Evolutionary conservation across 2,329 filamentous ascomycete species (phyloP).

Genomic region (Ambrosiella xylebori): DNA sequence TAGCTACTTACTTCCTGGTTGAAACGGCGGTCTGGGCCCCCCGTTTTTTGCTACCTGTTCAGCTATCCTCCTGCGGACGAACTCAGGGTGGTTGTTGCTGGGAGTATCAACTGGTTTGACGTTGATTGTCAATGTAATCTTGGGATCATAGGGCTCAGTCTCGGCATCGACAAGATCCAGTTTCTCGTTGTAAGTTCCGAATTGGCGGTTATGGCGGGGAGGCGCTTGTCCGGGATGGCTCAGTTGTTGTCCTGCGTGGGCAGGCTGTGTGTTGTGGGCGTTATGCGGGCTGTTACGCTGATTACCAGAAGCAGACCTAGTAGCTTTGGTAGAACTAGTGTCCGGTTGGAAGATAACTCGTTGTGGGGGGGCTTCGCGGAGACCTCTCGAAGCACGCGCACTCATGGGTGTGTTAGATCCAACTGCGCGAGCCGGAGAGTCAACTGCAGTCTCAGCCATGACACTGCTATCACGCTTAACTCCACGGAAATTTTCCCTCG

Average conservation of each 20-base stretch:
- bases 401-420: constrained; percentile 33
- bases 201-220: constrained; percentile 25
- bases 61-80: constrained; percentile 28
- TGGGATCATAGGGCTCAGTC: constrained; percentile 40
- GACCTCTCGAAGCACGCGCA: constrained; percentile 42
- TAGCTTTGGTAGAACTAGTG: constrained; percentile 42
- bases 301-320: background rate
- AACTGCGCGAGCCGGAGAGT: constrained; percentile 38
- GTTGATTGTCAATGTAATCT: constrained; percentile 17
- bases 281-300: background rate
- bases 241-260: background rate
- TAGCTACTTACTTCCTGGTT: constrained; percentile 38
- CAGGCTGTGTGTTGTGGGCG: background rate
- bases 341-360: constrained; percentile 75
- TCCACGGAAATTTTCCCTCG: constrained; percentile 53
- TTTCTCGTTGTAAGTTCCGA: constrained; percentile 12
- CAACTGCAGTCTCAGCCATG: constrained; percentile 40
- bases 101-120: constrained; percentile 61
- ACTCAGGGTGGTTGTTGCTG: constrained; percentile 53
- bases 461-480: constrained; percentile 31
- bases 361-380: constrained; percentile 71
- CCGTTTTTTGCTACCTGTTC: constrained; percentile 25
- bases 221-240: constrained; percentile 22
- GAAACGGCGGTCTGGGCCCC: constrained; percentile 28
- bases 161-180: constrained; percentile 9